Evolutionary conservation across 1,139 yeast species (phyloP), one percentile per base, ranked within the genome.

Genomic region (Spencermartinsiella ligniputridi): DNA sequence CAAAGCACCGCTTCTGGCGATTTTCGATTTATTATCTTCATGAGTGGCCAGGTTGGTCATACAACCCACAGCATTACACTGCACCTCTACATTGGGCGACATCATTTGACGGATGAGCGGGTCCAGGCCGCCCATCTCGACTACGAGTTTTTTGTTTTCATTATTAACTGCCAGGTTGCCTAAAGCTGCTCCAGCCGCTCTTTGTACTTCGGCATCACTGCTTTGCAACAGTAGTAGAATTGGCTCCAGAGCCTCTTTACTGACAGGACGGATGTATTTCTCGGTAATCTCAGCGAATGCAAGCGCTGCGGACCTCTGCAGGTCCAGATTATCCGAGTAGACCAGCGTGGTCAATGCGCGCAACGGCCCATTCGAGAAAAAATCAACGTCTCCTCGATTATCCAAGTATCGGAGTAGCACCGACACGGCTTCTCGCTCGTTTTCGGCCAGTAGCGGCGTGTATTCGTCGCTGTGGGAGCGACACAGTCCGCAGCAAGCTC

Each of bases 211-310:
- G 42, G 90, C 78, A 64, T 92, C 98, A 19, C 84, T 75, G 53
- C 87, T 81, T 66, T 90, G 96, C 53, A 94, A 72, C 42, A 92
- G 74, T 43, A 89, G 86, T 49, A 92, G 73, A 41, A 92, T 89
- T 38, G 98, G 98, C 63, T 92, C 97, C 55, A 92, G 72, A 2
- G 92, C 97, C 54, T 88, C 95, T 50, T 95, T 74, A 56, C 84
- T 83, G 27, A 92, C 97, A 41, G 94, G 87, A 52, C 95, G 77
- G 35, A 90, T 62, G 51, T 63, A 68, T 66, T 92, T 94, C 63
- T 92, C 98, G 36, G 99, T 92, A 47, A 94, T 90, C 67, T 92
- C 99, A 9, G 98, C 98, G 73, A 92, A 92, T 11, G 98, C 98
- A 57, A 92, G 75, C 5, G 98, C 98, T 2, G 99, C 99, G 64